A percentile compares a stretch with the other conserved stretches of the same genome.
Evolutionary conservation across 495 filamentous ascomycete species (phyloP).

Genomic region (Cetradonia linearis): DNA sequence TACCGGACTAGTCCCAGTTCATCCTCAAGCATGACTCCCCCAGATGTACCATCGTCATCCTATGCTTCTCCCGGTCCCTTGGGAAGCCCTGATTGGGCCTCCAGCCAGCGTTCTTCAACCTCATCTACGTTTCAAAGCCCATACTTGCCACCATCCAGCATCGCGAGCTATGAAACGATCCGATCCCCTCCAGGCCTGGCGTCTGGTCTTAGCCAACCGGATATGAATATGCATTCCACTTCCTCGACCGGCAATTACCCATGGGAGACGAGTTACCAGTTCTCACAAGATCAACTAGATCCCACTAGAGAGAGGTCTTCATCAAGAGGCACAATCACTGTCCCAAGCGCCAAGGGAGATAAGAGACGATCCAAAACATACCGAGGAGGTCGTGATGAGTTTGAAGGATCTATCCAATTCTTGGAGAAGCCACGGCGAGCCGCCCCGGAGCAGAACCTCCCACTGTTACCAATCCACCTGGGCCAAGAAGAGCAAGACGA

Average conservation of each 20-base stretch:
- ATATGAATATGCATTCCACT: constrained; percentile 2
- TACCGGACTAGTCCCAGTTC: not conserved
- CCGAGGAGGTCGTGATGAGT: constrained; percentile 55
- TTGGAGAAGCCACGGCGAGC: constrained; percentile 7
- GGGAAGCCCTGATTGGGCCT: not conserved
- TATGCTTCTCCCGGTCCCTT: constrained; percentile 8
- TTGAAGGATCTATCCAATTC: constrained; percentile 34
- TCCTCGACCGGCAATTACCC: constrained; percentile 4
- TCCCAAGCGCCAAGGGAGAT: constrained; percentile 14
- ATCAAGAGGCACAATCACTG: constrained; percentile 12
- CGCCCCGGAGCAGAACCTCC: constrained; percentile 56
- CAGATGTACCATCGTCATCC: not conserved
- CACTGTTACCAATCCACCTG: constrained; percentile 71
- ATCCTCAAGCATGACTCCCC: constrained; percentile 2
- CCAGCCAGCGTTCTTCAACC: not conserved
- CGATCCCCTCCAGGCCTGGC: constrained; percentile 1
- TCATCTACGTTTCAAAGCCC: constrained; percentile 12
- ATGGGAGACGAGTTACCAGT: constrained; percentile 15
- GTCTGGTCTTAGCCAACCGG: constrained; percentile 8
- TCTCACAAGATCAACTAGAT: constrained; percentile 13
- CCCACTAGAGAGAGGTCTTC: constrained; percentile 5
- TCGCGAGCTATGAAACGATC: not conserved
- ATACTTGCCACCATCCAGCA: not conserved
- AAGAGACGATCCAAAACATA: constrained; percentile 14
- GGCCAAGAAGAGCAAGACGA: constrained; percentile 74